Base-by-base conservation (phyloP, 768 basidiomycete species). In the Fomitopsis serialis region DNA sequence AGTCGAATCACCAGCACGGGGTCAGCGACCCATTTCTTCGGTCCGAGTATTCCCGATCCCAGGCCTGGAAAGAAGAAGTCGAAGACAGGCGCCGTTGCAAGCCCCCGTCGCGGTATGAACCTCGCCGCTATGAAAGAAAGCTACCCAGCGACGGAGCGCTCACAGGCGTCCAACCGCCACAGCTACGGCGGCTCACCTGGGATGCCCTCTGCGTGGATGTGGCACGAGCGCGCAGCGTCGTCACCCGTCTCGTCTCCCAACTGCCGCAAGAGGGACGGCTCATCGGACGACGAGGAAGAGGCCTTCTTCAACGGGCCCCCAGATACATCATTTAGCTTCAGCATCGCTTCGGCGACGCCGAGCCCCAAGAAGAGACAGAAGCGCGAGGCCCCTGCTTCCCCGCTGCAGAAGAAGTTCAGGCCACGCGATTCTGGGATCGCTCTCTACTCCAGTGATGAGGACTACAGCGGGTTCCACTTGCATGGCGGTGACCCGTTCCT, bases 21-120 rank as follows among this genome's bases (percentile, higher is more conserved):
- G 59, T 78, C 80, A 2, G 84, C 83, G 17, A 81, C 85, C 0
- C 68, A 85, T 11, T 87, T 88, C 66, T 89, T 88, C 61, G 86
- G 85, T 4, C 82, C 82, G 40, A 54, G 75, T 37, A 82, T 84
- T 21, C 58, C 58, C 19, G 25, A 47, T 3, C n/a, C 7, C 11
- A 36, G 25, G 48, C 15, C 21, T 11, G n/a, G 24, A 8, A 48
- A 22, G 12, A 49, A 49, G 35, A 49, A 49, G 22, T 22, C 48
- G 37, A 40, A 19, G 37, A 15, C 5, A 5, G 37, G 19, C 19
- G 6, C 37, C 15, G 15, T 40, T 40, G 37, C 37, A 19, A 40
- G 37, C 15, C 37, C 37, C 6, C 37, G 19, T 17, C 37, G 37
- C 37, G 37, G 37, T 40, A 40, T 40, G 37, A 40, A 40, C 37